phyloP scores from a whole-genome alignment of 2,329 filamentous ascomycete genomes.

The Claviceps sp. region DNA sequence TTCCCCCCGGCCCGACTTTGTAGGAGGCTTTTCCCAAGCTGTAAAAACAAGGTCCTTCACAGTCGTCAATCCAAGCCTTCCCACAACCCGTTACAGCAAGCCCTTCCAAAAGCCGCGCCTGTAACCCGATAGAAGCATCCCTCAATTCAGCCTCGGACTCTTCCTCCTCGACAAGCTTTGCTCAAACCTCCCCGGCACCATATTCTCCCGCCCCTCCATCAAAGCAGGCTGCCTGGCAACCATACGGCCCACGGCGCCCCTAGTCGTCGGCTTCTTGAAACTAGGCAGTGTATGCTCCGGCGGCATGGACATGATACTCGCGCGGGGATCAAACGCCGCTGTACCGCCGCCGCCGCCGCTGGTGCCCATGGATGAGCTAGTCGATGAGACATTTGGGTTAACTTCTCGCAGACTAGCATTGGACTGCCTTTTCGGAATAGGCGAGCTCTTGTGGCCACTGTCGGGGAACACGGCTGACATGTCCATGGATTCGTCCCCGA shows the following conservation, averaged over 20 bases:
- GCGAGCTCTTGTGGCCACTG: conserved; percentile 15
- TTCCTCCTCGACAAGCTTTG: conserved; percentile 37
- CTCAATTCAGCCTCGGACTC: conserved; percentile 35
- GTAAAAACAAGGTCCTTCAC: no score
- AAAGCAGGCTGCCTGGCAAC: conserved; percentile 16
- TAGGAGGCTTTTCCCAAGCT: no score
- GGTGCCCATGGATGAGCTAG: conserved; percentile 21
- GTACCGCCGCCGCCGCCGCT: conserved; percentile 8
- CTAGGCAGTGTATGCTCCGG: conserved; percentile 31
- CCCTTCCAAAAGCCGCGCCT: no score
- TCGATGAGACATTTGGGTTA: conserved; percentile 33
- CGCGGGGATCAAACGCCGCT: conserved; percentile 27
- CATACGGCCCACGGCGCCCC: conserved; percentile 18
- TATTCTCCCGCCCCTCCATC: conserved; percentile 38
- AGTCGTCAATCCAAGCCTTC: no score
- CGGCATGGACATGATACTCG: conserved; percentile 28
- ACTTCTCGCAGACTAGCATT: conserved; percentile 38
- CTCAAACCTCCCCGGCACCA: conserved; percentile 30
- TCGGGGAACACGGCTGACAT: conserved; percentile 25
- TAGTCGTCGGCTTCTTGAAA: conserved; percentile 28
- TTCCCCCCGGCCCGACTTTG: no score
- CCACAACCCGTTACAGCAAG: no score
- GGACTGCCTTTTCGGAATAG: conserved; percentile 6
- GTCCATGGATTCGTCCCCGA: conserved; percentile 1
- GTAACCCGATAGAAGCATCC: background rate